A percentile compares a stretch with the other conserved stretches of the same genome.
These are phyloP conservation scores for Dactylellina parvicollis DNA, from an alignment of 2,329 filamentous ascomycete genomes.

Conservation along the genomic window DNA sequence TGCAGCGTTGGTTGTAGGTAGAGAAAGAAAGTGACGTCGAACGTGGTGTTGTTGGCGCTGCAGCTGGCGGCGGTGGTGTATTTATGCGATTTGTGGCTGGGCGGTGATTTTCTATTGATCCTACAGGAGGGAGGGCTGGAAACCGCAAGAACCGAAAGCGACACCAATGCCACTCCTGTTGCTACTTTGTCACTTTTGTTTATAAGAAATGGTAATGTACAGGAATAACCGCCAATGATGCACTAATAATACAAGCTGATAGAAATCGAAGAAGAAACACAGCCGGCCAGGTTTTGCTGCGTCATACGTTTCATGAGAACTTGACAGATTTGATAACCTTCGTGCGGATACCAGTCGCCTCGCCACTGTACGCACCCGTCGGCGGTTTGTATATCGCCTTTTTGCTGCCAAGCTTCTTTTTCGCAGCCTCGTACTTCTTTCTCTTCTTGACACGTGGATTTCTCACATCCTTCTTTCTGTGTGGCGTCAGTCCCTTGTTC, in stretches of 20 bases:
- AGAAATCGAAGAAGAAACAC: not conserved
- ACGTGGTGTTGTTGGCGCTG: not conserved
- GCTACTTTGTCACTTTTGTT: too few relatives aligned
- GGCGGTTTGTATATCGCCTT: conserved; percentile 79
- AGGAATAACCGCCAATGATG: not conserved
- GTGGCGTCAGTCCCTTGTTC: conserved; percentile 93
- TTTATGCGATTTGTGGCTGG: too few relatives aligned
- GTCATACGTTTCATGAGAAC: conserved; percentile 25
- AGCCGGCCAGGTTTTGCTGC: not conserved
- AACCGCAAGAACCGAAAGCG: too few relatives aligned
- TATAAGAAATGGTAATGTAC: too few relatives aligned
- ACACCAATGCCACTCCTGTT: too few relatives aligned
- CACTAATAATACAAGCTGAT: not conserved
- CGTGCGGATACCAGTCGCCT: conserved; percentile 50
- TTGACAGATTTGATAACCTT: conserved; percentile 50
- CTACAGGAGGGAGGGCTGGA: too few relatives aligned
- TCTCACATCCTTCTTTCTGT: conserved; percentile 89
- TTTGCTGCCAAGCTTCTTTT: conserved; percentile 93
- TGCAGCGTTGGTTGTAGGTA: conserved; percentile 2
- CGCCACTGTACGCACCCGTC: conserved; percentile 42
- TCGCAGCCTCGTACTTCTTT: conserved; percentile 93
- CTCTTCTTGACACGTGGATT: conserved; percentile 98
- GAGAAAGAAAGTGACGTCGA: not conserved
- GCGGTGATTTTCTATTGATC: too few relatives aligned
- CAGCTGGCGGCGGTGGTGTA: too few relatives aligned